Evolutionary conservation across 2,329 filamentous ascomycete genomes (phyloP), one percentile per base, ranked within the genome.

Genomic region (Periconia digitata): DNA sequence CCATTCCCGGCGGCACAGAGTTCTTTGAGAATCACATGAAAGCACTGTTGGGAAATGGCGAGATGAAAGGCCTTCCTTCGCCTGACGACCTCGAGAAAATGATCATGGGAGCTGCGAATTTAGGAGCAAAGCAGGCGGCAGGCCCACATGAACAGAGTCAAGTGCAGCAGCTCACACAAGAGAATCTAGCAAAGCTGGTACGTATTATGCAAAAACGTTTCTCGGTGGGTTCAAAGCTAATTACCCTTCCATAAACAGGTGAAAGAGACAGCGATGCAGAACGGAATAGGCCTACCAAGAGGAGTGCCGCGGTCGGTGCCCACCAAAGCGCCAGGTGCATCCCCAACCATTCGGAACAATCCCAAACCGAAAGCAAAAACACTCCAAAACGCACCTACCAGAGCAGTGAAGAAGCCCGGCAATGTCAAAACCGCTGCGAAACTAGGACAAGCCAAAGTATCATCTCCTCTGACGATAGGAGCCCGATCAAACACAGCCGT

Each of bases 1-100:
- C 57, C 3, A 65, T 70, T 43, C 67, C 68, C 1, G 67, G 67
- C 3, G 68, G 66, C 0, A 63, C 60, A 16, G 57, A 70, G 18
- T 69, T 69, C 34, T 66, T 71, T 40, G 63, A 69, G 43, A 62
- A 69, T 16, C 62, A 67, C 46, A 66, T 70, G 58, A 66, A 69
- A 36, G 53, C 59, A 8, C 39, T 70, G 2, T 36, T 71, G 4
- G 54, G 59, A 1, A 63, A 61, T 12, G 66, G 66, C 3, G 67
- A 69, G 8, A 51, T 70, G 49, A 67, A 66, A 41, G 64, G 64
- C 2, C 53, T 68, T 8, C 68, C 68, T 6, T 60, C 62, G 41
- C 66, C 66, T 1, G 66, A 70, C 7, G 63, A 71, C 39, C 54
- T 71, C 8, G 67, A 70, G 41, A 70, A 69, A 49, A 60, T 70